Evolutionary conservation across 2,329 filamentous ascomycete species (phyloP).

Genomic region (Rhexocercosporidium sp.): DNA sequence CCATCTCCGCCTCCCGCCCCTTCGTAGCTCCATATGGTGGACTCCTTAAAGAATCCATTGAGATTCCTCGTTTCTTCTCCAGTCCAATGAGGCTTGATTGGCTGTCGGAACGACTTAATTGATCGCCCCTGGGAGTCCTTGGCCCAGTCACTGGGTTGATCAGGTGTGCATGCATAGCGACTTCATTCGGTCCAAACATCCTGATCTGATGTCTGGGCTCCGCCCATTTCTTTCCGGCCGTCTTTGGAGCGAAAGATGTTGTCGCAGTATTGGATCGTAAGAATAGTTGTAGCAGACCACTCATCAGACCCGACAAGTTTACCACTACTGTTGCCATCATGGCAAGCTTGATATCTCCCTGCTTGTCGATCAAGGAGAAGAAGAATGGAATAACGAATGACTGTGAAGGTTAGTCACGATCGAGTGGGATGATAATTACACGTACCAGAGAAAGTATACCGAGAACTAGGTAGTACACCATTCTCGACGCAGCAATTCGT

Average conservation of each 20-base stretch:
- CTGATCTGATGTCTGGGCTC: slow-evolving; percentile 54
- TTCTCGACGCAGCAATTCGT: slow-evolving; percentile 67
- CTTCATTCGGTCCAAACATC: slow-evolving; percentile 50
- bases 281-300: slow-evolving; percentile 69
- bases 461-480: slow-evolving; percentile 68
- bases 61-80: slow-evolving; percentile 34
- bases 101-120: slow-evolving; percentile 29
- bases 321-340: slow-evolving; percentile 70
- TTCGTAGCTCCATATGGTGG: slow-evolving; percentile 24
- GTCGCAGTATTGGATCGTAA: slow-evolving; percentile 66
- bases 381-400: slow-evolving; percentile 68
- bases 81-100: slow-evolving; percentile 30
- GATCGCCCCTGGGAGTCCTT: slow-evolving; percentile 20
- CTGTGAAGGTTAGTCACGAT: slow-evolving; percentile 46
- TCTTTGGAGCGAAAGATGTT: slow-evolving; percentile 56
- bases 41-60: slow-evolving; percentile 33
- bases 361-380: slow-evolving; percentile 56
- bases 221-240: slow-evolving; percentile 50
- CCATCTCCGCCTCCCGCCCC: slow-evolving; percentile 23
- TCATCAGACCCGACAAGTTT: slow-evolving; percentile 69
- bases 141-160: slow-evolving; percentile 37
- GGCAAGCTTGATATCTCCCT: slow-evolving; percentile 54
- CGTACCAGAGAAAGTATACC: slow-evolving; percentile 63
- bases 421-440: slow-evolving; percentile 25
- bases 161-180: slow-evolving; percentile 38